These are phyloP conservation scores for Calocera cornea DNA, from an alignment of 768 basidiomycete genomes.

Conservation along the genomic window DNA sequence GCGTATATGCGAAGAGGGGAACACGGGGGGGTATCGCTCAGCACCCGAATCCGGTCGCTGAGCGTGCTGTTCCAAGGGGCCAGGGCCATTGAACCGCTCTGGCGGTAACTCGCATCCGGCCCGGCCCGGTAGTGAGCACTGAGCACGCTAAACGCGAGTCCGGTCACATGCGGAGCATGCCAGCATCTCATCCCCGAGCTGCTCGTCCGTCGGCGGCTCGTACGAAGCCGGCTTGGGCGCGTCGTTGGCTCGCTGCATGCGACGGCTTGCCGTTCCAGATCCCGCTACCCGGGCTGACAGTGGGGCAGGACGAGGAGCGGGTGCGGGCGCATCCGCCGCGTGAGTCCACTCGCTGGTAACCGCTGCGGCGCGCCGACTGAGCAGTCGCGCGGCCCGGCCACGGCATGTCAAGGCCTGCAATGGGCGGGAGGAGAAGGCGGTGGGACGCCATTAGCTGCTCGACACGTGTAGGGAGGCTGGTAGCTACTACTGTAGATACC, in stretches of 20 bases:
- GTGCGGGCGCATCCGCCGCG: too few species aligned
- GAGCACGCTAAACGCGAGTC: conserved; percentile 7
- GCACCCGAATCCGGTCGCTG: conserved; percentile 19
- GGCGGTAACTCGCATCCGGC: conserved; percentile 9
- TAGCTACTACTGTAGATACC: too few species aligned
- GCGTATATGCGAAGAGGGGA: neutral
- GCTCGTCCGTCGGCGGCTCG: conserved; percentile 8
- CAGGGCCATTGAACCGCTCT: conserved; percentile 19
- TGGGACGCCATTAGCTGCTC: too few species aligned
- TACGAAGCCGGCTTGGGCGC: conserved; percentile 1
- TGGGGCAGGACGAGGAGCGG: too few species aligned
- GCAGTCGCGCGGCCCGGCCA: too few species aligned
- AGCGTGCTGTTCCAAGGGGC: conserved; percentile 24
- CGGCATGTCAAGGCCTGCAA: too few species aligned
- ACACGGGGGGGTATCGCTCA: conserved; percentile 14
- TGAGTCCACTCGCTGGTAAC: too few species aligned
- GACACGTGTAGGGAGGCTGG: too few species aligned
- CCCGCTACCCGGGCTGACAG: neutral
- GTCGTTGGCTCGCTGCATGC: conserved; percentile 14
- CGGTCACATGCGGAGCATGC: neutral
- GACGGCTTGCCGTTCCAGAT: conserved; percentile 10
- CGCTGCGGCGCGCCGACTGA: too few species aligned
- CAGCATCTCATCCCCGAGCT: conserved; percentile 8
- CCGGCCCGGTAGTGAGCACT: too few species aligned
- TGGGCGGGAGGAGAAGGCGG: too few species aligned